phyloP scores from a whole-genome alignment of 257 asterid genomes.

The Cinchona pubescens region DNA sequence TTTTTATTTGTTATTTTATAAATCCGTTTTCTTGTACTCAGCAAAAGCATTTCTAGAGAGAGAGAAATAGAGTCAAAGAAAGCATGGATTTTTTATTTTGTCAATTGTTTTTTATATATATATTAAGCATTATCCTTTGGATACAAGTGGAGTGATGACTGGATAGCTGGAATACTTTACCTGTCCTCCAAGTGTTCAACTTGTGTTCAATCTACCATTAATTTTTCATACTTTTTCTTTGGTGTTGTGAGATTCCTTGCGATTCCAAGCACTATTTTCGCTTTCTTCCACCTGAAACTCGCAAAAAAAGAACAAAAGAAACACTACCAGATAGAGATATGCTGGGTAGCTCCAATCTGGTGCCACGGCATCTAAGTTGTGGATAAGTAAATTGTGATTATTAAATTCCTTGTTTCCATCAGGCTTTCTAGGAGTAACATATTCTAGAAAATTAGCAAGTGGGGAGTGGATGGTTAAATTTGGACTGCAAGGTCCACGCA shows the following conservation, averaged over 20 bases:
- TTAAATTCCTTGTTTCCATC: no score
- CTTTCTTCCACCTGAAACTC: background rate
- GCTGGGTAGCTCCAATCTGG: background rate
- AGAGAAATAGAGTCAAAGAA: no score
- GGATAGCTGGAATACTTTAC: background rate
- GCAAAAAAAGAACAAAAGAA: background rate
- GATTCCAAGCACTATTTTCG: background rate
- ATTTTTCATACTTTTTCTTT: background rate
- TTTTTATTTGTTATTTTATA: no score
- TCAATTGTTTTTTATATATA: background rate
- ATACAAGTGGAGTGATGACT: slow-evolving; percentile 13
- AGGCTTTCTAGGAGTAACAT: no score
- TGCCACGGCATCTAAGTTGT: background rate
- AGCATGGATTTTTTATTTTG: background rate
- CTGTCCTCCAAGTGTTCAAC: background rate
- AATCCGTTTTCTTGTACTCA: background rate
- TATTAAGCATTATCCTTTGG: background rate
- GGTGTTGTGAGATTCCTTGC: background rate
- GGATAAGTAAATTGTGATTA: no score
- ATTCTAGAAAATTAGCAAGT: no score
- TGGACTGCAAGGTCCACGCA: no score
- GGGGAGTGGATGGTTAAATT: no score
- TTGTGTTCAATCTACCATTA: slow-evolving; percentile 7
- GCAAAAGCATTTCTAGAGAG: slow-evolving; percentile 1
- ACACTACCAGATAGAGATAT: background rate